Evolutionary conservation across 352 stramenopile species (phyloP).

Genomic region (Phytophthora litchii): DNA sequence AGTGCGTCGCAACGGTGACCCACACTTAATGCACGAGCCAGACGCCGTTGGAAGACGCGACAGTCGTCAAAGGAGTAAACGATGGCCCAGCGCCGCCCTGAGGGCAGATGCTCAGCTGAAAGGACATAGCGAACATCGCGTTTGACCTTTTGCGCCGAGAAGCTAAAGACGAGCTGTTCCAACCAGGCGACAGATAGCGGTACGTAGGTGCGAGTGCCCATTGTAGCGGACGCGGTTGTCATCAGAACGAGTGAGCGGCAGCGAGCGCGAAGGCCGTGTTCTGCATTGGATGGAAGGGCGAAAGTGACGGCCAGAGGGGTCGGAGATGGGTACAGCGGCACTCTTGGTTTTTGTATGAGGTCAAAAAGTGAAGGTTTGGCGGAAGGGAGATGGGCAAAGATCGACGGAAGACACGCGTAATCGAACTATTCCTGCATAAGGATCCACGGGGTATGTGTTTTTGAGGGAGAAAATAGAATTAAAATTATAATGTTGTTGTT

Average conservation of each 20-base stretch:
- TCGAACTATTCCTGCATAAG: background rate
- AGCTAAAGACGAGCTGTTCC: conserved; percentile 28
- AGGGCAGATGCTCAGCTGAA: conserved; percentile 26
- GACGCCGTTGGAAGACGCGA: conserved; percentile 18
- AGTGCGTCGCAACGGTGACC: conserved; percentile 29
- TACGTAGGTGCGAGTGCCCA: conserved; percentile 15
- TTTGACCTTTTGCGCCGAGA: conserved; percentile 21
- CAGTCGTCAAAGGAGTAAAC: conserved; percentile 36
- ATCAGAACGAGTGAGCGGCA: background rate
- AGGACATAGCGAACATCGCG: conserved; percentile 31
- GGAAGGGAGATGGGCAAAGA: background rate
- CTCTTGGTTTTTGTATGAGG: background rate
- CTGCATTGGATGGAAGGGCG: background rate
- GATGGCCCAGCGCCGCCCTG: conserved; percentile 27
- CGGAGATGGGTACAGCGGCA: background rate
- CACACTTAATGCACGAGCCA: conserved; percentile 18
- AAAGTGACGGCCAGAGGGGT: background rate
- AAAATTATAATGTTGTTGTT: too few species aligned
- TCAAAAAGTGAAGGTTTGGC: conserved; percentile 4
- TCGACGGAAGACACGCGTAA: background rate
- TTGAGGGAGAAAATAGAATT: background rate
- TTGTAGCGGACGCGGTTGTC: conserved; percentile 4
- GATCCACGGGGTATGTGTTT: background rate
- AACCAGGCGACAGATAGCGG: conserved; percentile 34
- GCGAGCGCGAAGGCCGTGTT: background rate